Evolutionary conservation across 208 protist genomes (phyloP).

Genomic region (Vickermania spadyakhi): DNA sequence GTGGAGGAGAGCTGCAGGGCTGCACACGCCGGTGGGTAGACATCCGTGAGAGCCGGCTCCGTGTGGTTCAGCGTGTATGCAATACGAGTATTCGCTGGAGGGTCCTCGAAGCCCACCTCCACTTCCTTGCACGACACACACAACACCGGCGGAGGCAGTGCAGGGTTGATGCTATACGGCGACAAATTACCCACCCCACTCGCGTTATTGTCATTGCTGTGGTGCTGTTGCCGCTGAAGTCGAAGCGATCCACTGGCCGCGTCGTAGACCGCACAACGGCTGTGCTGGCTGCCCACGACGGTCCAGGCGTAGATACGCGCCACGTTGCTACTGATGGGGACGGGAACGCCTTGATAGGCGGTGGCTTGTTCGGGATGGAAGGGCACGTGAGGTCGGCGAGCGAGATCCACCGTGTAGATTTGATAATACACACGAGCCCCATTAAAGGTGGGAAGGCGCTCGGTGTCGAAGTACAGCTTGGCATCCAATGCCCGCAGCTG

Average conservation of each 20-base stretch:
- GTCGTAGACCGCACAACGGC: background rate
- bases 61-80: constrained; percentile 72
- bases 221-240: background rate
- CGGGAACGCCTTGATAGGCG: constrained; percentile 38
- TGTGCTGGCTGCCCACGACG: constrained; percentile 13
- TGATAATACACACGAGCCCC: constrained; percentile 52
- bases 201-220: constrained; percentile 3
- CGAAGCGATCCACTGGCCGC: constrained; percentile 2
- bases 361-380: constrained; percentile 27
- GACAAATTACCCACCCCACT: background rate
- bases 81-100: constrained; percentile 44
- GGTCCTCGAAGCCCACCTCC: constrained; percentile 64
- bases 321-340: constrained; percentile 45
- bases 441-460: constrained; percentile 6
- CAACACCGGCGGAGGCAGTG: constrained; percentile 59
- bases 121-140: constrained; percentile 66
- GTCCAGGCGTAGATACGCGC: constrained; percentile 75
- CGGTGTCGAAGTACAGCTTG: constrained; percentile 75
- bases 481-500: constrained; percentile 35
- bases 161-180: constrained; percentile 12
- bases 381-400: constrained; percentile 35
- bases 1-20: constrained; percentile 9
- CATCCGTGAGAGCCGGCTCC: constrained; percentile 49
- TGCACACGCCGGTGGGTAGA: constrained; percentile 36
- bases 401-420: constrained; percentile 48